A percentile compares a stretch with the other conserved stretches of the same genome.
Conservation (phyloP, 164 flowering plant genomes). For the Warburgia ugandensis region DNA sequence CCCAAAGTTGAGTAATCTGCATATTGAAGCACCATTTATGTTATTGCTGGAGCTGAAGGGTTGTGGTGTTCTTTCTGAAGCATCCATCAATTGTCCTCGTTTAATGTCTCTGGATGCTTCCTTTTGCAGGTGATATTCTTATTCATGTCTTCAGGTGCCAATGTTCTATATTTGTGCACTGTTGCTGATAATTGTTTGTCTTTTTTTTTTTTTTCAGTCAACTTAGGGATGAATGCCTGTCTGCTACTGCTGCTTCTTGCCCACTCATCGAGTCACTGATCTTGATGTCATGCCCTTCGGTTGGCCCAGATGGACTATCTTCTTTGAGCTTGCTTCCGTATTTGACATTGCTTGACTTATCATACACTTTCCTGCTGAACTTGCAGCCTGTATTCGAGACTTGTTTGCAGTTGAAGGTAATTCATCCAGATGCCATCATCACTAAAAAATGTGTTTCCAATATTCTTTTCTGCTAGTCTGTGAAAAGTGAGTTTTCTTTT, state of each 20-base stretch:
- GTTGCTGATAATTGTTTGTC: constrained; percentile 11
- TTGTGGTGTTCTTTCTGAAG: constrained; percentile 86
- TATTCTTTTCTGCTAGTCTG: no score
- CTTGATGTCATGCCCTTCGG: constrained; percentile 89
- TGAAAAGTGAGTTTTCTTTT: no score
- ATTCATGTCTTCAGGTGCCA: background rate
- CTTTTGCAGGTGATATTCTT: constrained; percentile 91
- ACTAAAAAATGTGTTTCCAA: no score
- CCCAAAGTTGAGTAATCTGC: constrained; percentile 67
- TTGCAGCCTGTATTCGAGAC: constrained; percentile 82
- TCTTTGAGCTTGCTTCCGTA: constrained; percentile 53
- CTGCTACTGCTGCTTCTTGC: constrained; percentile 74
- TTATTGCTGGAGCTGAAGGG: constrained; percentile 84
- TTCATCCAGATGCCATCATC: no score
- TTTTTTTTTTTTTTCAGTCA: constrained; percentile 43
- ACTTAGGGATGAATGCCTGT: constrained; percentile 81
- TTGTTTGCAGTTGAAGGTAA: constrained; percentile 77
- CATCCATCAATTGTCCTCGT: constrained; percentile 66
- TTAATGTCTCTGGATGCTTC: constrained; percentile 89
- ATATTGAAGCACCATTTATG: constrained; percentile 71
- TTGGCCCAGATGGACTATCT: constrained; percentile 78
- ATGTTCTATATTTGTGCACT: background rate
- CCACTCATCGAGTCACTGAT: constrained; percentile 69
- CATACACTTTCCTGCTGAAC: constrained; percentile 75
- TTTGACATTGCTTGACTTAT: constrained; percentile 78